Conservation (phyloP, 441 rosid species). For the Populus tomentosa region DNA sequence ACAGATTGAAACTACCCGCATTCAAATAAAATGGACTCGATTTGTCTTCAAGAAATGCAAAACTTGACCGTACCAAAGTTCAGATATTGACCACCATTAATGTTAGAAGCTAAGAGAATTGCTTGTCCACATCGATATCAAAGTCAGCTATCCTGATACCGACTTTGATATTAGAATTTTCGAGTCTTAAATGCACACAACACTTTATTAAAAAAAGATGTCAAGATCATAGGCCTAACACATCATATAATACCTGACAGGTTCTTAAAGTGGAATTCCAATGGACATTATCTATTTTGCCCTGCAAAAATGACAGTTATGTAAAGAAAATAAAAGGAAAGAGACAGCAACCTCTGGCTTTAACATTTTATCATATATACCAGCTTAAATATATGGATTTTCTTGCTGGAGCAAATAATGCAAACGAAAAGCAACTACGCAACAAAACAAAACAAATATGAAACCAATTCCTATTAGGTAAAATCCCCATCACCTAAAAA, state of each 20-base stretch:
- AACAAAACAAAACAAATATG: not conserved
- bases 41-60: not conserved
- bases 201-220: not conserved
- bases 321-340: not conserved
- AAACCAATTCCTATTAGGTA: not conserved
- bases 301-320: not conserved
- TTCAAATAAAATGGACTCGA: not conserved
- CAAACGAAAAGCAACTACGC: not conserved
- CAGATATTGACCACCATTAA: not conserved
- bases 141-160: constrained; percentile 5
- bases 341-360: not conserved
- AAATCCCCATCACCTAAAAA: not conserved
- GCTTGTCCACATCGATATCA: constrained; percentile 6
- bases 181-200: not conserved
- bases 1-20: not conserved
- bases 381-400: not conserved
- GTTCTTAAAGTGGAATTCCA: not conserved
- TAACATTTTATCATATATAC: not conserved
- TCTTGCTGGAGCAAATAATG: not conserved
- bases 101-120: not conserved
- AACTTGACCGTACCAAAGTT: not conserved
- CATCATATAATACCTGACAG: not conserved
- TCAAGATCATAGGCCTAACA: not conserved
- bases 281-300: not conserved
- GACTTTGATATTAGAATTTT: not conserved